These are phyloP conservation scores for Rubroboletus satanas DNA, from an alignment of 768 basidiomycete species.

Conservation along the genomic window DNA sequence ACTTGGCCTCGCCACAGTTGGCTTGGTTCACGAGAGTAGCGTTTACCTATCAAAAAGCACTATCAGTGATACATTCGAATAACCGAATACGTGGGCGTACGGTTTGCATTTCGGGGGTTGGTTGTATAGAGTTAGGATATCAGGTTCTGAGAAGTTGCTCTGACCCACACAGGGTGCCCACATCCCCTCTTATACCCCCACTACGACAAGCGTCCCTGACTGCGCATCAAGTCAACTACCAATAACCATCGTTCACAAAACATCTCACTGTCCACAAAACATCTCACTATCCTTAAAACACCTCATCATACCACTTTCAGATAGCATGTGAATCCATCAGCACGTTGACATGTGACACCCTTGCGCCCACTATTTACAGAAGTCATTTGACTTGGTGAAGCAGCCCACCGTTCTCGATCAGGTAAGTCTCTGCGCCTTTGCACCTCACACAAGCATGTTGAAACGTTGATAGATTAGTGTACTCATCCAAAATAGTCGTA, in stretches of 20 bases:
- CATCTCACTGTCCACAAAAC: background rate
- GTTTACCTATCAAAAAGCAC: conserved; percentile 2
- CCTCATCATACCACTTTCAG: background rate
- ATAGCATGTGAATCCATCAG: background rate
- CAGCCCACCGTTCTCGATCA: background rate
- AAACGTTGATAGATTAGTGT: background rate
- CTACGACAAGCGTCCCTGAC: background rate
- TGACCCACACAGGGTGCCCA: background rate
- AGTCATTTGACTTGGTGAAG: background rate
- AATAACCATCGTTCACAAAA: background rate
- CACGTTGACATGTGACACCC: background rate
- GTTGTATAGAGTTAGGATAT: background rate
- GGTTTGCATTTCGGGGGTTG: conserved; percentile 10
- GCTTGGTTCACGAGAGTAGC: conserved; percentile 16
- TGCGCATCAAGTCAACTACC: background rate
- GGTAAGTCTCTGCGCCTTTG: background rate
- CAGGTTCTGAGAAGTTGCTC: background rate
- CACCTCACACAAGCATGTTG: background rate
- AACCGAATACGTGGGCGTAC: conserved; percentile 1
- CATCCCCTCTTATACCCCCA: conserved; percentile 8
- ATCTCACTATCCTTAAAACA: background rate
- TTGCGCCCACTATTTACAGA: background rate
- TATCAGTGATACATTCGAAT: background rate
- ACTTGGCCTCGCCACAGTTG: conserved; percentile 2
- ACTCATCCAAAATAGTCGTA: background rate